Conservation (phyloP, 495 filamentous ascomycete species). For the Jackrogersella minutella region DNA sequence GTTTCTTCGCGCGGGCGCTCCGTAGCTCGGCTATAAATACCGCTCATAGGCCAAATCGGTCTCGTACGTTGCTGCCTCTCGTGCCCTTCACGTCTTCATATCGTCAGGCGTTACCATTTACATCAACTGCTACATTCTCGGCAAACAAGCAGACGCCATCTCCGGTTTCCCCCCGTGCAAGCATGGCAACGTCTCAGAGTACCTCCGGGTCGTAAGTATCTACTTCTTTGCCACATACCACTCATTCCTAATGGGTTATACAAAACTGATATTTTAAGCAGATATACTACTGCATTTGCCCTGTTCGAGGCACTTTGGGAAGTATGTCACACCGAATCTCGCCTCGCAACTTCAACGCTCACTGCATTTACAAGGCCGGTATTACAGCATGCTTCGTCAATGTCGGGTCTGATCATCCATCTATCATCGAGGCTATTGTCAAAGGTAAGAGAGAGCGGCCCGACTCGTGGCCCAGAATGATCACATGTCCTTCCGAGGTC, state of each 20-base stretch:
- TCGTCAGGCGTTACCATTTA: not conserved
- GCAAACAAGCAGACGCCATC: not conserved
- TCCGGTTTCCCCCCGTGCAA: not conserved
- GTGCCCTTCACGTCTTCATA: not conserved
- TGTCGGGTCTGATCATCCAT: conserved; percentile 78
- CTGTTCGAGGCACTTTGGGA: conserved; percentile 84
- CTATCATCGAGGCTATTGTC: conserved; percentile 79
- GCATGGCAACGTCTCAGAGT: not conserved
- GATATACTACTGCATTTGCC: conserved; percentile 77
- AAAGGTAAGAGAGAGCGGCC: conserved; percentile 65
- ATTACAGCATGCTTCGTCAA: conserved; percentile 80
- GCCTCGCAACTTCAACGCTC: not conserved
- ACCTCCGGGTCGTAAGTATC: not conserved
- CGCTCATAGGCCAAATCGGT: conserved; percentile 24
- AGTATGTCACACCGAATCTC: conserved; percentile 15
- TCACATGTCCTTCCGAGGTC: conserved; percentile 78
- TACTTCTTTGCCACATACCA: not conserved
- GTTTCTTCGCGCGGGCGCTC: not conserved
- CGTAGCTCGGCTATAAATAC: not conserved
- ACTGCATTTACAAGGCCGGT: conserved; percentile 58
- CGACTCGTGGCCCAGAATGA: conserved; percentile 68
- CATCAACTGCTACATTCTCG: not conserved
- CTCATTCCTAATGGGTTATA: not conserved
- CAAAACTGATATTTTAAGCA: not conserved
- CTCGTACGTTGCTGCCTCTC: not conserved